phyloP scores from a whole-genome alignment of 768 basidiomycete species.

The Mycena maculata region DNA sequence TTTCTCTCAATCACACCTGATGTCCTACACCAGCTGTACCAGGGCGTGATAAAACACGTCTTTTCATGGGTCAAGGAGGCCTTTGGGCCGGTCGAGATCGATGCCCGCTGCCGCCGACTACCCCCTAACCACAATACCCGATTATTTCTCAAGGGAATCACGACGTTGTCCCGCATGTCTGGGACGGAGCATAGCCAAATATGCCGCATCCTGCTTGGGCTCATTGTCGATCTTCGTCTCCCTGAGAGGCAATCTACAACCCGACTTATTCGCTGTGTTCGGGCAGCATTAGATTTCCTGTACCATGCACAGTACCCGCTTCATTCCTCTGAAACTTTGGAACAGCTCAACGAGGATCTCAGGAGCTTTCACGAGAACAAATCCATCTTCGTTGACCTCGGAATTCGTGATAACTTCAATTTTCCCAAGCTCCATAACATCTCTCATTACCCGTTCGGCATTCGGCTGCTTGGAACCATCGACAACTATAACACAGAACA shows the following conservation, averaged over 20 bases:
- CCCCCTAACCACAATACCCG: conserved; percentile 45
- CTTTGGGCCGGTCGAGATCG: conserved; percentile 38
- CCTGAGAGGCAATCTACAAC: background rate
- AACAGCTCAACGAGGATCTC: background rate
- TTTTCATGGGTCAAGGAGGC: conserved; percentile 37
- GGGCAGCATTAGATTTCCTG: conserved; percentile 14
- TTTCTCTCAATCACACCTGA: conserved; percentile 46
- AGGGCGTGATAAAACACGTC: conserved; percentile 49
- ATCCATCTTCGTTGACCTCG: conserved; percentile 24
- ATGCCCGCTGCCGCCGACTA: conserved; percentile 41
- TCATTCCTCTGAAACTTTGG: conserved; percentile 5
- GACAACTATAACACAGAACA: conserved; percentile 51
- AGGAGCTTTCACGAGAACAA: conserved; percentile 16
- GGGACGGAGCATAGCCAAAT: conserved; percentile 18
- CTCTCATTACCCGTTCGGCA: conserved; percentile 41
- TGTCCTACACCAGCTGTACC: conserved; percentile 49
- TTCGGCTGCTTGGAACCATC: conserved; percentile 41
- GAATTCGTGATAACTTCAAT: conserved; percentile 47
- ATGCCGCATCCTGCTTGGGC: conserved; percentile 10
- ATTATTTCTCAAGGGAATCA: conserved; percentile 14
- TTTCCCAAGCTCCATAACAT: conserved; percentile 51
- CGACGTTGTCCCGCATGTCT: conserved; percentile 11
- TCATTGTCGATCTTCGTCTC: conserved; percentile 11
- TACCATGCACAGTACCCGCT: conserved; percentile 14
- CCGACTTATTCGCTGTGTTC: conserved; percentile 11